phyloP scores from a whole-genome alignment of 805 yeast species.

The Saccharomyces eubayanus region DNA sequence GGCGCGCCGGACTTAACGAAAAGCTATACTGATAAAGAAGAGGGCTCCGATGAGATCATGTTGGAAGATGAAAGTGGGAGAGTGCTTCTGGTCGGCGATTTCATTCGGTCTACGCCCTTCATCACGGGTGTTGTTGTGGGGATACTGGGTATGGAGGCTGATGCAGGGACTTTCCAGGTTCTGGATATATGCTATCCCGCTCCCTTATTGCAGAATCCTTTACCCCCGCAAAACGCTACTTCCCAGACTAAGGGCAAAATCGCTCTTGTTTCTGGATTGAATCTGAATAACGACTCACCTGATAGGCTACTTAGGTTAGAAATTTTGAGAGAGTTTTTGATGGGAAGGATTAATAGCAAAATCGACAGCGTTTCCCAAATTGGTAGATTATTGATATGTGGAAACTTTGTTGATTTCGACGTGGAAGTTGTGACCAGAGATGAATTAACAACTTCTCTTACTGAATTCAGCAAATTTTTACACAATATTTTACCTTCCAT shows the following conservation, averaged over 20 bases:
- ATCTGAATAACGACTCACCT: conserved; percentile 40
- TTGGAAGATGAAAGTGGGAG: conserved; percentile 93
- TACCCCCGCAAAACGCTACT: conserved; percentile 17
- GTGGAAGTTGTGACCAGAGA: conserved; percentile 39
- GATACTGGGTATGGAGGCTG: conserved; percentile 74
- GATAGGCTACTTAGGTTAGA: conserved; percentile 40
- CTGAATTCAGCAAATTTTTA: conserved; percentile 52
- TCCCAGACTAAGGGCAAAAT: conserved; percentile 33
- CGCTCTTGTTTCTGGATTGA: conserved; percentile 72
- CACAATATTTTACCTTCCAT: conserved; percentile 47
- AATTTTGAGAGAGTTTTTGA: conserved; percentile 56
- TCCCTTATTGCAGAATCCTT: conserved; percentile 45
- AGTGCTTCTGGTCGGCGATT: conserved; percentile 56
- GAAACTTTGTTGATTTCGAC: conserved; percentile 47
- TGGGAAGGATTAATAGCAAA: conserved; percentile 54
- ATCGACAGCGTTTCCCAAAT: conserved; percentile 30
- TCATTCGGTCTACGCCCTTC: conserved; percentile 46
- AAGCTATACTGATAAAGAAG: conserved; percentile 46
- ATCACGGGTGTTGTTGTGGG: conserved; percentile 91
- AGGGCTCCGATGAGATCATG: conserved; percentile 49
- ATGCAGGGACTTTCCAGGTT: conserved; percentile 75
- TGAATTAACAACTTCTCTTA: conserved; percentile 46
- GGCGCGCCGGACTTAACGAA: conserved; percentile 35
- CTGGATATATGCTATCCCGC: conserved; percentile 72
- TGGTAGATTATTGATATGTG: conserved; percentile 57